Base-by-base conservation (phyloP, 257 asterid genomes). In the Gynochthodes officinalis region DNA sequence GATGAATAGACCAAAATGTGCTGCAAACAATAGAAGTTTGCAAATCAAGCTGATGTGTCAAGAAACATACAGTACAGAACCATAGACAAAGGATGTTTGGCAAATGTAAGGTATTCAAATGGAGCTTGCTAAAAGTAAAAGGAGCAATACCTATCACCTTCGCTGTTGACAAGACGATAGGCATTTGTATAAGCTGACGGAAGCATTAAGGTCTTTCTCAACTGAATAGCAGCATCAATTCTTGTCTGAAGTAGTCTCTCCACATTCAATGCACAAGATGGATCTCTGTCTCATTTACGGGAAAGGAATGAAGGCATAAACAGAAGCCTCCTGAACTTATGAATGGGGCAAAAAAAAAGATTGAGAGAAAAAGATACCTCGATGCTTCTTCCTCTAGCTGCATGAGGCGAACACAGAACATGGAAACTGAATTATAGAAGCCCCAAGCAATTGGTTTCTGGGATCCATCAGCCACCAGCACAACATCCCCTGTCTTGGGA, bases 381-480 rank as follows among this genome's bases (percentile, higher is more conserved):
- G 91, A 69, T 25, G 96, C 87, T 82, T 94, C 99, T 65, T 89
- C 96, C 81, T 91, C 93, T 16, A 87, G 81, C 73, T 91, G 99
- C 99, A 94, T 94, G 64, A 94, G 96, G 15, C 97, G 93, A 64
- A 91, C 99, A 30, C 95, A 92, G 52, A 94, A 94, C 99, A 94
- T 94, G 62, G 99, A 94, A 80, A 80, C 90, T 7, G 97, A 91
- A 74, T 91, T 94, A 82, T 89, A 94, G 59, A 91, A 77, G n/a
- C 99, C 99, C 99, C 98, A 91, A 57, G 90, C 99, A 76, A 94
- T 91, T 12, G 99, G 95, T 71, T 87, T 94, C 76, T 87, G 90
- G 1, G 93, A 67, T 37, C 98, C 99, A 65, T 94, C 99, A 21
- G 98, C 88, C 15, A 94, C 96, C 5, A 94, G 86, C 68, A 94